Evolutionary conservation across 257 asterid species (phyloP).

Genomic region (Linaria vulgaris): DNA sequence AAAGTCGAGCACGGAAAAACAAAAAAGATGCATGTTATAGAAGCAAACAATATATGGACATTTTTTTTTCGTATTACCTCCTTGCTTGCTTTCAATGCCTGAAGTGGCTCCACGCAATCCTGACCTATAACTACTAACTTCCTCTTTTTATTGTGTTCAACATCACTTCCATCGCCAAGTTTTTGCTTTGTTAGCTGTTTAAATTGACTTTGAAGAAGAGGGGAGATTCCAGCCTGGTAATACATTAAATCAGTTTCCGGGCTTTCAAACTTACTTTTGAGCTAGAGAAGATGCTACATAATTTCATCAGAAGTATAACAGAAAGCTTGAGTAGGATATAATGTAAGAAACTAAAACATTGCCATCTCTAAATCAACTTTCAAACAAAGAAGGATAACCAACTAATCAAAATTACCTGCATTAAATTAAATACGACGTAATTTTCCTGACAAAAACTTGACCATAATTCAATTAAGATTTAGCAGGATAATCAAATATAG

Average conservation of each 20-base stretch:
- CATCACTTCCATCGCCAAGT: constrained; percentile 28
- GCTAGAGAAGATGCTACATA: neutral
- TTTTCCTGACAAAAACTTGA: constrained; percentile 14
- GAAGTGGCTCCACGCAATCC: constrained; percentile 89
- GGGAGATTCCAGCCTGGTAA: constrained; percentile 84
- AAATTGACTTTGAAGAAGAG: constrained; percentile 79
- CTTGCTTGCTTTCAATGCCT: constrained; percentile 68
- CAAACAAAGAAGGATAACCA: neutral
- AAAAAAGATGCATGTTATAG: neutral
- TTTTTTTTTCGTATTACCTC: constrained; percentile 35
- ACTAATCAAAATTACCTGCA: neutral
- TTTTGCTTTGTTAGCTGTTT: constrained; percentile 63
- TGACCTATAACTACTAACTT: constrained; percentile 84
- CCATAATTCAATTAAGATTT: neutral
- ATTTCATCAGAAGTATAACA: neutral
- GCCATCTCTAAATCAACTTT: neutral
- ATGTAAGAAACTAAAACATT: neutral
- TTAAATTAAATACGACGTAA: neutral
- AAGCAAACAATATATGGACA: neutral
- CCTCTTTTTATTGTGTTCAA: constrained; percentile 51
- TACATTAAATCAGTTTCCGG: constrained; percentile 15
- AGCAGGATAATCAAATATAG: neutral
- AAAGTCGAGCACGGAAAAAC: neutral
- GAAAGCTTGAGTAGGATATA: constrained; percentile 5
- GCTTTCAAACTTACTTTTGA: neutral